These are phyloP conservation scores for Leptographium radiaticola DNA, from an alignment of 2,329 filamentous ascomycete genomes.

Conservation along the genomic window DNA sequence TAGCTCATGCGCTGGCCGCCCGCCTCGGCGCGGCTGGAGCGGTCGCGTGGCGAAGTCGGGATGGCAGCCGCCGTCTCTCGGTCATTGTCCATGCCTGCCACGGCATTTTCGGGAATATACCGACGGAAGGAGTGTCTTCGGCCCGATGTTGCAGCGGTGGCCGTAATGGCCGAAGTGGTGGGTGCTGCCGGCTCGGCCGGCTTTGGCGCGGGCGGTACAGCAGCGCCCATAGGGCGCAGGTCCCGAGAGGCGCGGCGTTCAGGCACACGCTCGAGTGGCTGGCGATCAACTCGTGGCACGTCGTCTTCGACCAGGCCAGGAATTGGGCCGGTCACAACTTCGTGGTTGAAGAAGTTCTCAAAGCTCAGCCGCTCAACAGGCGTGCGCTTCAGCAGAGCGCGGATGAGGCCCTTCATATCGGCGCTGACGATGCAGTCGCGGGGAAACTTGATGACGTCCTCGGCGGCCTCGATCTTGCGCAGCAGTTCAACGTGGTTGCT, in stretches of 20 bases:
- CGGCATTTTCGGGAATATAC: slow-evolving; percentile 14
- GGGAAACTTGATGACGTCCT: slow-evolving; percentile 76
- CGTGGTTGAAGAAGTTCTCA: slow-evolving; percentile 68
- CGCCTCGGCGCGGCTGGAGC: background rate
- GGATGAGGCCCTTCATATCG: slow-evolving; percentile 70
- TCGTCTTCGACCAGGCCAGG: slow-evolving; percentile 74
- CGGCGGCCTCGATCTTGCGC: slow-evolving; percentile 77
- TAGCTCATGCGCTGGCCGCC: slow-evolving; percentile 20
- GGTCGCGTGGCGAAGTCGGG: slow-evolving; percentile 6
- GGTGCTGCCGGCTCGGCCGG: background rate
- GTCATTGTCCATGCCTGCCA: slow-evolving; percentile 18
- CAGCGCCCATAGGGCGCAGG: background rate
- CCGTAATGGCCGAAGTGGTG: background rate
- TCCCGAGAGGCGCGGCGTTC: slow-evolving; percentile 22
- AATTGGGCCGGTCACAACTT: slow-evolving; percentile 61
- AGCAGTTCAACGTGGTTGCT: slow-evolving; percentile 90
- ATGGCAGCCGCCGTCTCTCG: slow-evolving; percentile 18
- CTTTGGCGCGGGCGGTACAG: background rate
- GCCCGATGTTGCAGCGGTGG: slow-evolving; percentile 14
- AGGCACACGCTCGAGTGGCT: slow-evolving; percentile 6
- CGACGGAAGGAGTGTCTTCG: slow-evolving; percentile 27
- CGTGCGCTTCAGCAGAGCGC: slow-evolving; percentile 69
- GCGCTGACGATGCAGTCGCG: slow-evolving; percentile 57
- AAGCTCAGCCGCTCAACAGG: slow-evolving; percentile 79
- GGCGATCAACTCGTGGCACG: slow-evolving; percentile 26